Evolutionary conservation across 202 grass and related monocot species (phyloP), one percentile per base, ranked within the genome.

Genomic region (Schoenoplectus triqueter): DNA sequence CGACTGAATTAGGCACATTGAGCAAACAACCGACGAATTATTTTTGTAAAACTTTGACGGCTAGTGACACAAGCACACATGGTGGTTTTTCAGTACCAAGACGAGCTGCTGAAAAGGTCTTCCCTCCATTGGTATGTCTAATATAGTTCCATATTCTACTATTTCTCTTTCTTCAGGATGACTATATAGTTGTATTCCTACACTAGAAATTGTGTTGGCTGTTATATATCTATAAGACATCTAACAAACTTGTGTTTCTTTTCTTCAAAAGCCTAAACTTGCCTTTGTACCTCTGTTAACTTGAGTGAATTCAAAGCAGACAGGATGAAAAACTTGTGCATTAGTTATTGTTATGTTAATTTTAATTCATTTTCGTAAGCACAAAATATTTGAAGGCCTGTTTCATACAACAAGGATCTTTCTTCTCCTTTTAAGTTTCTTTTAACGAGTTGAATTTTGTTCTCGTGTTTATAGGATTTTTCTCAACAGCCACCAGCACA

Each of bases 1-100:
- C 91, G 64, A 85, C 90, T 56, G 95, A 98, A 88, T 92, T 98
- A 80, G 95, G 90, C 81, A 87, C 71, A 13, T 77, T 86, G 62
- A 98, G 90, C 86, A 98, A 98, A 82, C 95, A 98, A 62, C 95
- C 95, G 84, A 95, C 93, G 10, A 98, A 98, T 88, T 98, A 98
- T 84, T 98, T 98, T 74, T 98, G 95, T 82, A 98, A 98, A 88
- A 95, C 95, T 79, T 88, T 98, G 59, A 98, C 95, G 3, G 92
- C 95, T 47, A 97, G 95, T 70, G 95, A 97, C 69, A 97, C 95
- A 20, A 97, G 95, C 72, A 97, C 95, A 11, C 95, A 98, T 89
- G 95, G 95, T 78, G 95, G 95, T 73, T 98, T 98, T 49, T 98
- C 95, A 85, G 95, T 98, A 92, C 95, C 95, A 19, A 92, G 95